These are phyloP conservation scores for Grifola frondosa DNA, from an alignment of 1,284 basidiomycete species.

Conservation along the genomic window DNA sequence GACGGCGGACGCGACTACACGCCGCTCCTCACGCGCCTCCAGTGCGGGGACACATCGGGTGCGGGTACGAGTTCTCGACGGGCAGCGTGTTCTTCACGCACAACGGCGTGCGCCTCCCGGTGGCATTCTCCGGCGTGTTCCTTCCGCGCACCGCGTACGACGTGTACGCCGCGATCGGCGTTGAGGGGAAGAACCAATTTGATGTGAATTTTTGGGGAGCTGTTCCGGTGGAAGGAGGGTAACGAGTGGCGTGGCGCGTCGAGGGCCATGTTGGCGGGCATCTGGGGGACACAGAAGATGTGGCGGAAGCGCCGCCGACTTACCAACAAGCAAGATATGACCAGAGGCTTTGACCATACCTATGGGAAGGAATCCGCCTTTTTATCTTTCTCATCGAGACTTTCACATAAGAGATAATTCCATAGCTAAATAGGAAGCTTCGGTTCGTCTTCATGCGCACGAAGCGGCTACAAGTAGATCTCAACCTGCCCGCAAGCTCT, in stretches of 20 bases:
- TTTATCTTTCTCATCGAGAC: no score
- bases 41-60: slow-evolving; percentile 56
- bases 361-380: no score
- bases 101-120: slow-evolving; percentile 57
- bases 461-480: no score
- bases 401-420: no score
- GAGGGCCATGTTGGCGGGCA: slow-evolving; percentile 63
- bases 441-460: no score
- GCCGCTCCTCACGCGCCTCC: slow-evolving; percentile 33
- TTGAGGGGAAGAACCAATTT: slow-evolving; percentile 52
- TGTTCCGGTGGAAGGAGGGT: slow-evolving; percentile 60
- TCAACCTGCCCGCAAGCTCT: no score
- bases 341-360: no score
- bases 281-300: no score
- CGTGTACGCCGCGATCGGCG: slow-evolving; percentile 64
- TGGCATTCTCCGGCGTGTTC: slow-evolving; percentile 60
- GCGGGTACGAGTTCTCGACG: slow-evolving; percentile 56
- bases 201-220: slow-evolving; percentile 59
- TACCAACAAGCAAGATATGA: no score
- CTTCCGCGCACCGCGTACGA: slow-evolving; percentile 50
- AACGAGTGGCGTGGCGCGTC: slow-evolving; percentile 61
- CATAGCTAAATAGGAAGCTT: no score
- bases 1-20: slow-evolving; percentile 61
- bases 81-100: slow-evolving; percentile 64
- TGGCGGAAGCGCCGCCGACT: no score